phyloP scores from a whole-genome alignment of 148 eudicot genomes.

The Cornus florida region DNA sequence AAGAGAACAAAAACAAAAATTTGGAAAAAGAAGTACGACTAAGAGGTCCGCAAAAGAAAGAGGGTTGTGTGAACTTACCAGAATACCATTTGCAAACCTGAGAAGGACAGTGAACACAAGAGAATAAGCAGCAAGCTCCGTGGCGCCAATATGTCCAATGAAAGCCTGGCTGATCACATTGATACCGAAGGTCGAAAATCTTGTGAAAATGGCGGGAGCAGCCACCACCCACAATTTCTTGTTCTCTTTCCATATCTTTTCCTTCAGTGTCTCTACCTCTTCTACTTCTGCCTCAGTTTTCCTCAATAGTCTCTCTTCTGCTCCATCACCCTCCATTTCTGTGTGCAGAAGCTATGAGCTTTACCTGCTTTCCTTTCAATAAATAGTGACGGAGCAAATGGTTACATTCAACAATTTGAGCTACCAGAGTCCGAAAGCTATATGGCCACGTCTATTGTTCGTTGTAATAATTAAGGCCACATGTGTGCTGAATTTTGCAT shows the following conservation, averaged over 20 bases:
- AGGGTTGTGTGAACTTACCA: conserved; percentile 21
- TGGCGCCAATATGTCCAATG: conserved; percentile 43
- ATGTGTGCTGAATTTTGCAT: too few relatives aligned
- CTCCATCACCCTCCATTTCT: conserved; percentile 8
- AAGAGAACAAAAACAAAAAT: too few relatives aligned
- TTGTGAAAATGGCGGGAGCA: conserved; percentile 41
- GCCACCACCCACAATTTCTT: conserved; percentile 48
- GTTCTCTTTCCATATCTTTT: conserved; percentile 29
- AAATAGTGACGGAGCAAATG: background rate
- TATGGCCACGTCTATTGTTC: too few relatives aligned
- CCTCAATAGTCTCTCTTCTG: conserved; percentile 12
- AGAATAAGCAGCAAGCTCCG: conserved; percentile 49
- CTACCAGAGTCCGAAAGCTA: background rate
- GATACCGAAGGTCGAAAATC: conserved; percentile 34
- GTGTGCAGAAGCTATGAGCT: background rate
- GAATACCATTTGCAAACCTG: conserved; percentile 42
- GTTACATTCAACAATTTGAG: background rate
- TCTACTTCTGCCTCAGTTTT: background rate
- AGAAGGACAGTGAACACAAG: conserved; percentile 28
- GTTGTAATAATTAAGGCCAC: too few relatives aligned
- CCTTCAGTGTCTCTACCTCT: conserved; percentile 15
- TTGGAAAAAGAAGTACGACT: too few relatives aligned
- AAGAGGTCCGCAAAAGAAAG: too few relatives aligned
- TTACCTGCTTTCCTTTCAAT: background rate
- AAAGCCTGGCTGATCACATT: conserved; percentile 41